Conservation (phyloP, 129 eudicot genomes). For the Lactuca saligna region DNA sequence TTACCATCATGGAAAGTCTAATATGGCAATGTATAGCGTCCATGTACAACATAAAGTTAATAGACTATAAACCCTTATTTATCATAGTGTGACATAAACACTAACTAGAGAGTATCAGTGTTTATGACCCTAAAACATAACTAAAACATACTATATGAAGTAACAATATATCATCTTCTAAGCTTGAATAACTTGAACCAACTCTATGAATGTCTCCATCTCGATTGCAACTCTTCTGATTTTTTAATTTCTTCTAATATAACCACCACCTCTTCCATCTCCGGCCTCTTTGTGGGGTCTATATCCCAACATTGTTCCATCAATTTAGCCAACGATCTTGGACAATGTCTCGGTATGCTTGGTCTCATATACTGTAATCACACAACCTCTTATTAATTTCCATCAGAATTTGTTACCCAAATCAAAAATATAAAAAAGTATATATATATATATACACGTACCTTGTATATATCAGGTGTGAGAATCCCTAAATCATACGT, state of each 20-base stretch:
- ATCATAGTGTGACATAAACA: no score
- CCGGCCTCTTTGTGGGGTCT: slow-evolving; percentile 60
- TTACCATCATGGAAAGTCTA: no score
- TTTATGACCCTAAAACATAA: no score
- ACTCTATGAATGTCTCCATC: background rate
- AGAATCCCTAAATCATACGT: slow-evolving; percentile 28
- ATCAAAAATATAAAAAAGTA: background rate
- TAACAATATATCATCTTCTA: no score
- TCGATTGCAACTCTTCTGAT: background rate
- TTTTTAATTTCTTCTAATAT: background rate
- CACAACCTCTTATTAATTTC: no score
- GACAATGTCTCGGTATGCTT: slow-evolving; percentile 67
- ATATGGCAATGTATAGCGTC: no score
- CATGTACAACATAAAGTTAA: no score
- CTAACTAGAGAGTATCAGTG: no score
- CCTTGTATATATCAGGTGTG: background rate
- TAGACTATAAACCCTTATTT: no score
- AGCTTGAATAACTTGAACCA: background rate
- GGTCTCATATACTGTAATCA: slow-evolving; percentile 54
- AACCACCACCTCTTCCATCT: slow-evolving; percentile 72
- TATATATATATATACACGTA: slow-evolving; percentile 40
- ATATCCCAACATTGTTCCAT: slow-evolving; percentile 72
- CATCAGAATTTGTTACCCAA: no score
- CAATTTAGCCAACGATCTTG: slow-evolving; percentile 49
- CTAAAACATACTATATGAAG: no score